Evolutionary conservation across 148 eudicot genomes (phyloP), one percentile per base, ranked within the genome.

Genomic region (Silene conica): DNA sequence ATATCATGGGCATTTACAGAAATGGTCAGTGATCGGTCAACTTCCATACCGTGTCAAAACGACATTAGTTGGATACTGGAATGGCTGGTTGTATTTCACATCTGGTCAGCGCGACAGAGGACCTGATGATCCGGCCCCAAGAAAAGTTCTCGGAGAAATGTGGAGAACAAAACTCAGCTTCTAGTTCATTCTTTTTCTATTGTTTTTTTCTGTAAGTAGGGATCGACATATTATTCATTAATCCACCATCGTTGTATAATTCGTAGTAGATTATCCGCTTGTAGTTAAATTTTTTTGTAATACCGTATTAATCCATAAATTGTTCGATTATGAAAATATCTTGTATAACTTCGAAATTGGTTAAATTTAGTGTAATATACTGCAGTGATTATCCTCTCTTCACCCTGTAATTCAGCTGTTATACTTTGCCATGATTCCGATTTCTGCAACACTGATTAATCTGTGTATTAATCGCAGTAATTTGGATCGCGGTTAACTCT

Each of bases 71-170:
- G 97, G 96, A 15, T 86, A 83, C 77, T 89, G 95, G 94, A 66
- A 96, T 67, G 99, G 99, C 67, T 90, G 88, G 87, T 82, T 96
- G 82, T 89, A 96, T 72, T 96, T 96, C 84, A 90, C 94, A 11
- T 92, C 97, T 5, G 99, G 99, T 48, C 96, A 96, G 80, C 85
- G 97, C 63, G 99, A 96, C 80, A 90, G 71, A 86, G 92, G 99
- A 19, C 96, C 96, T 8, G 90, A 89, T 77, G 89, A 96, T 85
- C 99, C 97, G 23, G 52, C 90, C 15, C 99, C 97, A 21, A 90
- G 56, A 71, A 96, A 96, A 87, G 97, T 96, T 76, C 73, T 92
- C 48, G 97, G 96, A 41, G 96, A 96, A 70, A 82, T 90, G 89
- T 92, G 97, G 97, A 90, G 97, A 85, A 90, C 97, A n/a, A 90